Conservation (phyloP, 1,284 basidiomycete genomes). For the Heterobasidion annosum region DNA sequence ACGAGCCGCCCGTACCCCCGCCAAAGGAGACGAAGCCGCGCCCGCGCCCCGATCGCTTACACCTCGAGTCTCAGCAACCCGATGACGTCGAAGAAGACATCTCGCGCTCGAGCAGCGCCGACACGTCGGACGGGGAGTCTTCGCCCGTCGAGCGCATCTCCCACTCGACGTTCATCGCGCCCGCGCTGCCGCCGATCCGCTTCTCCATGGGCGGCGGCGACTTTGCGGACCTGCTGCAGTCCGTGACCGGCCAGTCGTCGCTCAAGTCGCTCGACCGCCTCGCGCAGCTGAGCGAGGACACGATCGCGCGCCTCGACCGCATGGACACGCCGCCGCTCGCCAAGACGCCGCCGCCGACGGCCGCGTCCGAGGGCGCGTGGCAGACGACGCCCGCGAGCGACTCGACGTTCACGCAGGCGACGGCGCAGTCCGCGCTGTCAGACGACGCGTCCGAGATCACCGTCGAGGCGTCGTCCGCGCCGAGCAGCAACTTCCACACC, state of each 20-base stretch:
- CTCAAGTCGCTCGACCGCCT: slow-evolving; percentile 32
- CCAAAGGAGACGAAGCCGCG: slow-evolving; percentile 34
- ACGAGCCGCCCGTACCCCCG: slow-evolving; percentile 36
- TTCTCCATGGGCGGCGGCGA: slow-evolving; percentile 76
- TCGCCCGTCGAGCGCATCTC: slow-evolving; percentile 57
- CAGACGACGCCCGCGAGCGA: not conserved
- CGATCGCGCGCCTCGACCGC: slow-evolving; percentile 18
- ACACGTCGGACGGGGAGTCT: slow-evolving; percentile 30
- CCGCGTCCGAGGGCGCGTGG: not conserved
- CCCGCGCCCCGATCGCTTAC: slow-evolving; percentile 12
- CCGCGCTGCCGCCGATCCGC: slow-evolving; percentile 73
- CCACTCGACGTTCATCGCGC: slow-evolving; percentile 67
- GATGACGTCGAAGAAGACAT: slow-evolving; percentile 15
- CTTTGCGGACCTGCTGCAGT: slow-evolving; percentile 63
- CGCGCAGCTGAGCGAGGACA: slow-evolving; percentile 23
- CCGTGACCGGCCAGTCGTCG: slow-evolving; percentile 34
- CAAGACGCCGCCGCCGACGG: slow-evolving; percentile 2
- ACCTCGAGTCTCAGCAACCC: slow-evolving; percentile 13
- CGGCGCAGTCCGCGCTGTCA: not conserved
- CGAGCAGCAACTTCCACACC: slow-evolving; percentile 4
- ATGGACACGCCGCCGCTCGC: not conserved
- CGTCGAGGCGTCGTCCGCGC: slow-evolving; percentile 2
- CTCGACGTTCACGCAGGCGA: not conserved
- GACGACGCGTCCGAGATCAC: slow-evolving; percentile 6
- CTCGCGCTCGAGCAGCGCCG: slow-evolving; percentile 25